Percentiles rank a stretch among this genome's conserved stretches.
Evolutionary conservation across 2,329 filamentous ascomycete genomes (phyloP).

Genomic region (Diaporthe sp.): DNA sequence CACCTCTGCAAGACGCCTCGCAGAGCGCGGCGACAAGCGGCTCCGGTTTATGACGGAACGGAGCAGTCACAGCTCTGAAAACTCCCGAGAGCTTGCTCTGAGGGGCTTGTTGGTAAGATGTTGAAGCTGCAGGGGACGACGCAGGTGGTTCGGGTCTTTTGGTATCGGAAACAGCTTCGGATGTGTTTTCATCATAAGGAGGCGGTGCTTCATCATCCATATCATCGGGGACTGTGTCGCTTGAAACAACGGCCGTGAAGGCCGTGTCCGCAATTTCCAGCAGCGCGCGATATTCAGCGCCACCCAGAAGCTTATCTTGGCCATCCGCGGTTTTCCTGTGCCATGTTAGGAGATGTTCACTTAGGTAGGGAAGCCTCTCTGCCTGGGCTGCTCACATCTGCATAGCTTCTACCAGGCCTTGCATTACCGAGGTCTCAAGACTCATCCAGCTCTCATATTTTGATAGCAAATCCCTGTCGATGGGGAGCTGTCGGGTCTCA

Average conservation of each 20-base stretch:
- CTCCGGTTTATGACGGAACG: slow-evolving; percentile 38
- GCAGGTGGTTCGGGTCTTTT: background rate
- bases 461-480: background rate
- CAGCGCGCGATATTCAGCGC: background rate
- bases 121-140: background rate
- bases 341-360: background rate
- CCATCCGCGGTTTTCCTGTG: background rate
- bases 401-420: background rate
- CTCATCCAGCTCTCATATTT: background rate
- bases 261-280: background rate
- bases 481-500: background rate
- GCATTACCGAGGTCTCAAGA: slow-evolving; percentile 7
- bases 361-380: too few species aligned
- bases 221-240: background rate
- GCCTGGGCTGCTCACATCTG: background rate
- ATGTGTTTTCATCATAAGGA: background rate
- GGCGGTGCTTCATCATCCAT: background rate
- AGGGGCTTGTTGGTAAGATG: background rate
- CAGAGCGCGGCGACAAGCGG: slow-evolving; percentile 39
- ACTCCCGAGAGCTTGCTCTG: slow-evolving; percentile 42
- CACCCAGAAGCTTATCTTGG: background rate
- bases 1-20: slow-evolving; percentile 36
- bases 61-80: slow-evolving; percentile 37
- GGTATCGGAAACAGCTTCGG: background rate
- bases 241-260: background rate